Base-by-base conservation (phyloP, 805 yeast species). In the Saturnispora serradocipensis region DNA sequence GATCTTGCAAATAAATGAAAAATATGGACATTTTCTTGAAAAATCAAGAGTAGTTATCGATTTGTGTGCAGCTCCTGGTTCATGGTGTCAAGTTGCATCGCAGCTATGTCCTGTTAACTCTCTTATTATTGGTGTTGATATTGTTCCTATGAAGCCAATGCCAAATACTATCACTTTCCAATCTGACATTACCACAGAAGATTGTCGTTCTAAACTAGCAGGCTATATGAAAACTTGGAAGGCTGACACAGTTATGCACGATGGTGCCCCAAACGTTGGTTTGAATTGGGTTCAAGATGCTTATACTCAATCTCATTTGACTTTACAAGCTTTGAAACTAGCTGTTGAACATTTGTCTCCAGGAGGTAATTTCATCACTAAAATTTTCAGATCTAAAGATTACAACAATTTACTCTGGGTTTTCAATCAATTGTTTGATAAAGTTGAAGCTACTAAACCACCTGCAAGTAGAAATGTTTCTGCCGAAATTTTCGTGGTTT, bases 201-300 rank as follows among this genome's bases (percentile, higher is more conserved):
- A 91, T 70, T 93, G 99, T 75, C 78, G 97, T 60, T 88, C 97
- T 43, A 88, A 81, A 67, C 76, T 93, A 56, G 81, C 98, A 65
- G 97, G 97, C 28, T 89, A 91, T 65, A 84, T 93, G 84, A 93
- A 93, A 68, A 90, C 98, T 1, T 93, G 98, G 97, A 93, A 93
- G 62, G 99, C 98, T 1, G 98, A 93, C 65, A 88, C 96, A 0
- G 98, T 93, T 18, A 72, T 93, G 64, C 99, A 93, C 70, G 99
- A 93, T 77, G 99, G 99, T 83, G 99, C 99, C 28, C 99, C 99
- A 30, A 93, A 93, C 64, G 98, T 93, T 61, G 99, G 99, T 84
- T 77, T 93, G 64, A 96, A 96, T n/a, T 93, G 99, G 99, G 93
- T 87, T 20, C 99, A 93, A 69, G 99, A 93, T 80, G 99, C 99